phyloP scores from a whole-genome alignment of 192 early-diverging fungal species.

The Lobulomyces angularis region DNA sequence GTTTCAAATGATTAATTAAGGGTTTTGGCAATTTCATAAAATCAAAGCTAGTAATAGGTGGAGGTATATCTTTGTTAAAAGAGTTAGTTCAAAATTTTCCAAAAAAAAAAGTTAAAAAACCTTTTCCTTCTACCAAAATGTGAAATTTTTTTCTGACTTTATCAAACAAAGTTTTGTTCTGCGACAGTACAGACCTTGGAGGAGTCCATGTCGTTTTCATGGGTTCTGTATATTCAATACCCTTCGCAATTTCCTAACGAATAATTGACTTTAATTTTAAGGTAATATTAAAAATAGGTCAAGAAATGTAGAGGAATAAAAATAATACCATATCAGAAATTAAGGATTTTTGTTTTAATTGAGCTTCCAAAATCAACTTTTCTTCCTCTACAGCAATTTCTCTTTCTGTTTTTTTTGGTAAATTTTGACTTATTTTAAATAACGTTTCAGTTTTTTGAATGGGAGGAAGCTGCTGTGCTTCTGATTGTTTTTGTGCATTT shows the following conservation, averaged over 20 bases:
- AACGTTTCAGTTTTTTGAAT: background rate
- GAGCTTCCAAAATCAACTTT: slow-evolving; percentile 66
- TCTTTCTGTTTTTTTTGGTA: slow-evolving; percentile 58
- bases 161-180: slow-evolving; percentile 30
- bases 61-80: slow-evolving; percentile 4
- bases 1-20: slow-evolving; percentile 63
- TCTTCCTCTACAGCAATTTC: slow-evolving; percentile 77
- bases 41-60: slow-evolving; percentile 10
- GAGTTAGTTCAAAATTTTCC: slow-evolving; percentile 7
- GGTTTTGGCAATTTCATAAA: slow-evolving; percentile 76
- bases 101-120: slow-evolving; percentile 71
- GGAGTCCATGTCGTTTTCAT: slow-evolving; percentile 75
- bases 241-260: slow-evolving; percentile 76
- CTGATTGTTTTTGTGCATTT: slow-evolving; percentile 36
- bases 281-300: no score
- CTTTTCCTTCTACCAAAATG: slow-evolving; percentile 79
- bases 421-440: slow-evolving; percentile 52
- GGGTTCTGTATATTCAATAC: slow-evolving; percentile 73
- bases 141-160: slow-evolving; percentile 69
- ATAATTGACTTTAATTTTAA: no score
- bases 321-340: no score
- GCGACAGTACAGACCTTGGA: slow-evolving; percentile 43
- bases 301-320: no score
- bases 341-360: slow-evolving; percentile 64
- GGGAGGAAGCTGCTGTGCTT: slow-evolving; percentile 2